Evolutionary conservation across 176 grass and related monocot species (phyloP), one percentile per base, ranked within the genome.

Genomic region (Zea luxurians): DNA sequence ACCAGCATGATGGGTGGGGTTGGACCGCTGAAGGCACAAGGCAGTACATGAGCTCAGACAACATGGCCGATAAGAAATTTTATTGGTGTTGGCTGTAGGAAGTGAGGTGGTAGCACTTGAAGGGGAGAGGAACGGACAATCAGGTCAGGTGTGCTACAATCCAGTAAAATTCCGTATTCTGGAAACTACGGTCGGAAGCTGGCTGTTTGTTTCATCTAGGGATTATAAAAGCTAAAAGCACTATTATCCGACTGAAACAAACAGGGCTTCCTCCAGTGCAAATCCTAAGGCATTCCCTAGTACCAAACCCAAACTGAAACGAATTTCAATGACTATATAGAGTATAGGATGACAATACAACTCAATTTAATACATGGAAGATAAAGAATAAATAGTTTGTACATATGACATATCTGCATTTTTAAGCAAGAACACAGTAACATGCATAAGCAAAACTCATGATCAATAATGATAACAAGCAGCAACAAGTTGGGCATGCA

Each of bases 401-500:
- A 27, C 27, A 27, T 27, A 27, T 27, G 13, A 34, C 36, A 78
- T 61, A 47, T 50, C 37, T 70, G 70, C 13, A 48, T 76, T 43
- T 61, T 7, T 12, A 17, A 50, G 40, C 44, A 60, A 82, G 27
- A 46, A 73, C n/a, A 86, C 52, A 62, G 40, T 64, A 37, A 75
- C 63, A 60, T 47, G 75, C 48, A 70, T 77, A 42, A 74, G 47
- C 53, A 79, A n/a, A 71, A 20, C 13, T 13, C 62, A 62, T 72
- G 20, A 83, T 61, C 8, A 80, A 85, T 78, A 3, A 65, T 76
- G 16, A 66, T 54, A 54, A 54, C 45, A 66, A 71, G 20, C 49
- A 54, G 43, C 68, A 53, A 70, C 52, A 48, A 49, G 37, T 75
- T 81, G 60, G 48, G 68, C 57, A 64, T 65, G 74, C 88, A 84